These are phyloP conservation scores for Excoecaria cochinchinensis DNA, from an alignment of 345 rosid genomes.

Conservation along the genomic window DNA sequence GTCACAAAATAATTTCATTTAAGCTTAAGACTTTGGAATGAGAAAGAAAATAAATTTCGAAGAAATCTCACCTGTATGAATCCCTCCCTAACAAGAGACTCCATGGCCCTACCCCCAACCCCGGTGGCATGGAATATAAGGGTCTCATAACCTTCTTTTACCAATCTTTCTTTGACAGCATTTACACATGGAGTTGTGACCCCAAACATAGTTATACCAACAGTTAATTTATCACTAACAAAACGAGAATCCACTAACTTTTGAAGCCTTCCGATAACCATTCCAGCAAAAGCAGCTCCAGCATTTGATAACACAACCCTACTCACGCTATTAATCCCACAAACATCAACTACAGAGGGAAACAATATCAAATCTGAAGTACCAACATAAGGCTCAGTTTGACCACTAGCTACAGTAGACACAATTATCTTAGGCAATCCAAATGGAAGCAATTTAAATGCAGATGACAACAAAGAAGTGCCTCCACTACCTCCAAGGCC, in stretches of 20 bases:
- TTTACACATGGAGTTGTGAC: constrained; percentile 85
- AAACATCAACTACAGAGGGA: constrained; percentile 87
- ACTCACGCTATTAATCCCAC: constrained; percentile 88
- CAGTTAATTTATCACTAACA: constrained; percentile 38
- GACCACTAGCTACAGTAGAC: constrained; percentile 92
- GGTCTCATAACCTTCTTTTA: constrained; percentile 70
- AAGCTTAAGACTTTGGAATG: neutral
- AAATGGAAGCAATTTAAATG: constrained; percentile 72
- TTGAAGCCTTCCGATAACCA: constrained; percentile 66
- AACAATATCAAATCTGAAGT: constrained; percentile 75
- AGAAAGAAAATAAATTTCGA: neutral
- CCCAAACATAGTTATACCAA: constrained; percentile 94
- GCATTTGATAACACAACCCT: constrained; percentile 76
- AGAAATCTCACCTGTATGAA: constrained; percentile 61
- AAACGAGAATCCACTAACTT: constrained; percentile 14
- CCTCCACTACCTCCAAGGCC: constrained; percentile 94
- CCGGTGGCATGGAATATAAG: constrained; percentile 96
- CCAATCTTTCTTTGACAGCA: constrained; percentile 63
- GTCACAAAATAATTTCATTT: neutral
- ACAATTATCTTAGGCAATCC: constrained; percentile 82
- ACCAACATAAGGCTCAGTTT: constrained; percentile 74
- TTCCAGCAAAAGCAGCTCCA: constrained; percentile 86
- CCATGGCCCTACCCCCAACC: constrained; percentile 94
- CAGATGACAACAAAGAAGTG: constrained; percentile 67
- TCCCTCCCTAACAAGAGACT: constrained; percentile 73